Evolutionary conservation across 2,329 filamentous ascomycete species (phyloP).

Genomic region (Pestalotiopsis sp.): DNA sequence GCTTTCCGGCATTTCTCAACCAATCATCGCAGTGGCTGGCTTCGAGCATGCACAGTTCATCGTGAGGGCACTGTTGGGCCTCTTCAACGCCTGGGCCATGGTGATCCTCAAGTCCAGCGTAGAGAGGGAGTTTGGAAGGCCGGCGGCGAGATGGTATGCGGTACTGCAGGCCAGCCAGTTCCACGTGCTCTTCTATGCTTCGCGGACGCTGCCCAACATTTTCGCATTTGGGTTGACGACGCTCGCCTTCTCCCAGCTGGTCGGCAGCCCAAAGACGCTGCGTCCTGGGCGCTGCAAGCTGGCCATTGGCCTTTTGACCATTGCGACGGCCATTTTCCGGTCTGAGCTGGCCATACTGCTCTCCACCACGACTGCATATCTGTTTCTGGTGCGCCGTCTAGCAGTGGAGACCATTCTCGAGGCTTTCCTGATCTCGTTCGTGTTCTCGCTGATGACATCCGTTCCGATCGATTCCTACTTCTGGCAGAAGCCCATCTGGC

Average conservation of each 20-base stretch:
- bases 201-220: constrained; percentile 92
- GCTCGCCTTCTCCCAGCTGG: constrained; percentile 57
- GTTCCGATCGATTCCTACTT: constrained; percentile 87
- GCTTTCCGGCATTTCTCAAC: constrained; percentile 73
- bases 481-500: constrained; percentile 88
- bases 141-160: constrained; percentile 77
- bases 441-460: constrained; percentile 69
- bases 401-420: constrained; percentile 52
- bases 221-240: constrained; percentile 87
- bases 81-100: constrained; percentile 73
- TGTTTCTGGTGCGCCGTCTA: constrained; percentile 48
- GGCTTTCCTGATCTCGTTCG: constrained; percentile 66
- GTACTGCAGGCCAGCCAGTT: constrained; percentile 83
- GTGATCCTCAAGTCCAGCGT: constrained; percentile 67
- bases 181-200: constrained; percentile 90
- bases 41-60: constrained; percentile 61
- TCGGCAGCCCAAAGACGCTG: constrained; percentile 37
- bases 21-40: constrained; percentile 60
- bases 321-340: constrained; percentile 83
- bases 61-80: constrained; percentile 76
- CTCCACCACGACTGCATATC: constrained; percentile 64
- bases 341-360: constrained; percentile 87
- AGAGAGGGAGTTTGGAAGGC: constrained; percentile 66
- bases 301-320: constrained; percentile 74
- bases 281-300: constrained; percentile 56